Evolutionary conservation across 2,329 filamentous ascomycete genomes (phyloP).

Genomic region (Fusarium drepaniforme): DNA sequence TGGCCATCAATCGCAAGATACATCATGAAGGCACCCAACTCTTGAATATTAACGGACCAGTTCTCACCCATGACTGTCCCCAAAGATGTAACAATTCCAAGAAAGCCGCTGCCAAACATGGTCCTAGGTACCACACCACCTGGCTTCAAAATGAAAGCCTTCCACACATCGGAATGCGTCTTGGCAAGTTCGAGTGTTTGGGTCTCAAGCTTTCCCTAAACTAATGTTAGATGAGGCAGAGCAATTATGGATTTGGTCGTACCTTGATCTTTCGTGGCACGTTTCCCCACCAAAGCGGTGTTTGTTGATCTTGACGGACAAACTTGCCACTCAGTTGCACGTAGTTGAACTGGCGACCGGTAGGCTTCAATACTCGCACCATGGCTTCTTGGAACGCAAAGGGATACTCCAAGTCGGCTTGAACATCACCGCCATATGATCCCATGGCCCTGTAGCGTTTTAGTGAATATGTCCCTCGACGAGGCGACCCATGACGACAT

Average conservation of each 20-base stretch:
- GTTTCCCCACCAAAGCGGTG: constrained; percentile 42
- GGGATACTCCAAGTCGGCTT: constrained; percentile 38
- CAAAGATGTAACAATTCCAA: neutral
- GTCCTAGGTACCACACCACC: constrained; percentile 23
- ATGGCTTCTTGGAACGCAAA: constrained; percentile 30
- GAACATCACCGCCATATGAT: constrained; percentile 29
- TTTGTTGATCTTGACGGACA: constrained; percentile 48
- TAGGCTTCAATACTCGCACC: neutral
- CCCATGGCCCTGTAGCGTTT: constrained; percentile 33
- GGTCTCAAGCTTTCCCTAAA: constrained; percentile 30
- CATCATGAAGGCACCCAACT: constrained; percentile 35
- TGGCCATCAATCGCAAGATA: constrained; percentile 30
- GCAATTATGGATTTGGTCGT: fast-evolving
- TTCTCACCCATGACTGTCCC: constrained; percentile 31
- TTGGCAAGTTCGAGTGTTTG: constrained; percentile 23
- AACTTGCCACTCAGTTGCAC: constrained; percentile 51
- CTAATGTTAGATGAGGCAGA: neutral
- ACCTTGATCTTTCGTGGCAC: constrained; percentile 39
- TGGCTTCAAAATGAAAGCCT: constrained; percentile 33
- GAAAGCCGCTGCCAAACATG: neutral
- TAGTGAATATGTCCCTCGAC: neutral
- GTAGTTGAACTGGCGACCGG: constrained; percentile 40
- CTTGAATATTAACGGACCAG: constrained; percentile 25
- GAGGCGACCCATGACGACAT: neutral
- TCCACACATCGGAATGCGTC: constrained; percentile 19